phyloP scores from a whole-genome alignment of 768 basidiomycete species.

The Russula lepida region DNA sequence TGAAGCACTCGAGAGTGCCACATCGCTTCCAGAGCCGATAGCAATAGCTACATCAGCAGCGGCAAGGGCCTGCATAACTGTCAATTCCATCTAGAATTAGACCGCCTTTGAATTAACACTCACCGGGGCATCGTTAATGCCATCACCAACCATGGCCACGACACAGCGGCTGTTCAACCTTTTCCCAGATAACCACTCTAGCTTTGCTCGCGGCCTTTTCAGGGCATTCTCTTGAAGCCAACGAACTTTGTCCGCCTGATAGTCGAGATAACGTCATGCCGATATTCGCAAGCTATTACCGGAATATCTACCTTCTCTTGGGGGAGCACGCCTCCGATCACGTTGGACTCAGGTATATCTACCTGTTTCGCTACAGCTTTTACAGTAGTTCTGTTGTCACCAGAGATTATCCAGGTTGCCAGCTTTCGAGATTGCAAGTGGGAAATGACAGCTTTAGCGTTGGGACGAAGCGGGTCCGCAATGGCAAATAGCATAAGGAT shows the following conservation, averaged over 20 bases:
- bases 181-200: constrained; percentile 24
- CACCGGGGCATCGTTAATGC: constrained; percentile 54
- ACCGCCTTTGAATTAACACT: constrained; percentile 17
- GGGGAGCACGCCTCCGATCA: constrained; percentile 77
- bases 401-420: constrained; percentile 73
- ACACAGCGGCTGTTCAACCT: constrained; percentile 33
- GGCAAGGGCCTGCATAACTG: constrained; percentile 37
- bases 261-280: neutral
- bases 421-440: constrained; percentile 45
- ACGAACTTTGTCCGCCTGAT: constrained; percentile 48
- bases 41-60: constrained; percentile 54
- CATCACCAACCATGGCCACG: constrained; percentile 53
- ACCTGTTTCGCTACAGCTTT: constrained; percentile 58
- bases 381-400: constrained; percentile 66
- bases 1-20: constrained; percentile 69
- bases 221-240: constrained; percentile 42
- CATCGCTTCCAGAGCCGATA: constrained; percentile 59
- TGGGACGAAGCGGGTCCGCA: constrained; percentile 52
- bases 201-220: constrained; percentile 31
- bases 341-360: constrained; percentile 56
- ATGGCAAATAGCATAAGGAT: constrained; percentile 52
- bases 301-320: constrained; percentile 55
- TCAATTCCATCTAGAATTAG: constrained; percentile 12
- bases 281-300: neutral
- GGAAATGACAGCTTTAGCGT: constrained; percentile 47